Evolutionary conservation across 2,329 filamentous ascomycete species (phyloP).

Genomic region (Phaeosphaeria sp.): DNA sequence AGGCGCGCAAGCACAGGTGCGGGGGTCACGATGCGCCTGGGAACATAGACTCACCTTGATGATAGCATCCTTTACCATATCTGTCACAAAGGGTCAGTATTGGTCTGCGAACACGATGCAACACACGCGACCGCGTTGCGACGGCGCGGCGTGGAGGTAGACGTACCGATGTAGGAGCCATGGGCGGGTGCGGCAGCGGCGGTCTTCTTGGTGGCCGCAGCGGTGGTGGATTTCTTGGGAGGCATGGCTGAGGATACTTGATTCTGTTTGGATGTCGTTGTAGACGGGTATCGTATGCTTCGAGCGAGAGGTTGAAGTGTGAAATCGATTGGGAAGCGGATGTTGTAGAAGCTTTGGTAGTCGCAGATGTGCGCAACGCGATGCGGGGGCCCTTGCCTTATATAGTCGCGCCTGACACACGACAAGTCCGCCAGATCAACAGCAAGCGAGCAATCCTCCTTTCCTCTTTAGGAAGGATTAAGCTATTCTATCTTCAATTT

Average conservation of each 20-base stretch:
- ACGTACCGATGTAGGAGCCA: conserved; percentile 70
- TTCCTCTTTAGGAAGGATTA: conserved; percentile 41
- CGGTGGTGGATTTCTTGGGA: conserved; percentile 67
- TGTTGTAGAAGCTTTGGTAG: conserved; percentile 35
- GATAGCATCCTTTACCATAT: conserved; percentile 77
- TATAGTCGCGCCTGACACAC: conserved; percentile 38
- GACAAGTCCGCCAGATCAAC: conserved; percentile 40
- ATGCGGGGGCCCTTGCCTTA: conserved; percentile 33
- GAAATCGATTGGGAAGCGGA: conserved; percentile 25
- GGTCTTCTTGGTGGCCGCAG: conserved; percentile 65
- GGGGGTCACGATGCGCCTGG: conserved; percentile 55
- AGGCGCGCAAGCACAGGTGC: conserved; percentile 43
- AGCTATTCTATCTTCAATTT: conserved; percentile 26
- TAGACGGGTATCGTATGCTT: conserved; percentile 38
- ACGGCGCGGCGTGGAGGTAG: conserved; percentile 55
- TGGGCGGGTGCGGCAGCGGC: conserved; percentile 59
- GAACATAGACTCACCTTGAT: conserved; percentile 68
- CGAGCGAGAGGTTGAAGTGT: conserved; percentile 36
- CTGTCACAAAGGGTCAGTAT: conserved; percentile 62
- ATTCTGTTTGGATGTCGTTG: conserved; percentile 24
- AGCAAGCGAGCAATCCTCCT: conserved; percentile 30
- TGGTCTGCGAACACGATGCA: conserved; percentile 58
- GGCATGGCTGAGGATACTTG: conserved; percentile 59
- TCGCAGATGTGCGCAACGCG: conserved; percentile 28
- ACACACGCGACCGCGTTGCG: conserved; percentile 48